These are phyloP conservation scores for Apiotrichum porosum DNA, from an alignment of 1,284 basidiomycete genomes.

Conservation along the genomic window DNA sequence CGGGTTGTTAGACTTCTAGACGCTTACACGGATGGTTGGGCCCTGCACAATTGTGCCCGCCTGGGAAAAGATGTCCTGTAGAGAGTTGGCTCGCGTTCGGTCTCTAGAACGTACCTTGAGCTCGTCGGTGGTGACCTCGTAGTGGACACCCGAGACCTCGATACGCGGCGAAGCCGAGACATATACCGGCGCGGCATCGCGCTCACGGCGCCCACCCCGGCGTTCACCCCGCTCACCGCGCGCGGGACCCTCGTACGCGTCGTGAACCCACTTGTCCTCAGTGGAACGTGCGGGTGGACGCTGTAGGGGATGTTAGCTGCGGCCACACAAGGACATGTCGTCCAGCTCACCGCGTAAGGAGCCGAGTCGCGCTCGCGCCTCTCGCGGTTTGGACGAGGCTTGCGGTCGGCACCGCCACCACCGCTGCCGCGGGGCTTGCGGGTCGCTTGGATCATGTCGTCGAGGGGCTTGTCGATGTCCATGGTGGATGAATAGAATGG, in stretches of 20 bases:
- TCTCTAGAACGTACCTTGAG: conserved; percentile 77
- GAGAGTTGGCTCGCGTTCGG: too few relatives aligned
- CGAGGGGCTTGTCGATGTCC: conserved; percentile 47
- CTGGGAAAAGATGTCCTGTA: conserved; percentile 80
- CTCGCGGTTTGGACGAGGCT: conserved; percentile 19
- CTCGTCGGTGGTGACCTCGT: conserved; percentile 84
- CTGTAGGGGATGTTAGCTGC: conserved; percentile 15
- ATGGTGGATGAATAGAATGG: too few relatives aligned
- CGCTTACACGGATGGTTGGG: conserved; percentile 82
- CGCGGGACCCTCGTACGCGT: conserved; percentile 33
- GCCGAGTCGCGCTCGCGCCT: conserved; percentile 16
- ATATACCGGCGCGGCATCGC: conserved; percentile 20
- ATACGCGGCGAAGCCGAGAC: conserved; percentile 59
- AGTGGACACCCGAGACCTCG: conserved; percentile 83
- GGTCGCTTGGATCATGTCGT: conserved; percentile 37
- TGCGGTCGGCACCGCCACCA: conserved; percentile 13
- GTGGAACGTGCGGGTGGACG: conserved; percentile 45
- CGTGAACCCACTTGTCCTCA: conserved; percentile 48
- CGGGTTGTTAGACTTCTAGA: conserved; percentile 28
- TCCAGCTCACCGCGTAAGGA: conserved; percentile 36
- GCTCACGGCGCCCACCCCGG: not conserved
- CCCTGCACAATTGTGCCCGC: conserved; percentile 86
- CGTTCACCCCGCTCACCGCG: conserved; percentile 1
- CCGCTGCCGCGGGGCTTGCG: conserved; percentile 19
- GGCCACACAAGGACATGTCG: too few relatives aligned